Conservation (phyloP, 768 basidiomycete genomes). For the Amanita subjunquillea region DNA sequence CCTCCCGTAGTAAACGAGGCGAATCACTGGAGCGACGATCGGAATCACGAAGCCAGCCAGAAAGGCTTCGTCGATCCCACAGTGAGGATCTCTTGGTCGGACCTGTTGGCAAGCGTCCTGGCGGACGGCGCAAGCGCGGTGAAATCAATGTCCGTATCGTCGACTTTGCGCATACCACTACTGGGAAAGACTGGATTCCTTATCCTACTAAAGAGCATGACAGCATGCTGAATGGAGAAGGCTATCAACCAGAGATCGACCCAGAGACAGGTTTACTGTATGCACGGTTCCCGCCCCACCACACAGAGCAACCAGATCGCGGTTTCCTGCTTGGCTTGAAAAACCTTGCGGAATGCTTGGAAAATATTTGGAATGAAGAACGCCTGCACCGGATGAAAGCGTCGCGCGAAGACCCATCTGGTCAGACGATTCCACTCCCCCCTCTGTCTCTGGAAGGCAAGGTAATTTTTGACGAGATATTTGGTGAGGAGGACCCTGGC, state of each 20-base stretch:
- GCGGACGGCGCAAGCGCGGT: slow-evolving; percentile 67
- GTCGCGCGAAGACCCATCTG: slow-evolving; percentile 44
- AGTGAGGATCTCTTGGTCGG: slow-evolving; percentile 73
- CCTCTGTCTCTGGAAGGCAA: slow-evolving; percentile 63
- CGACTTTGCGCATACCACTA: slow-evolving; percentile 98
- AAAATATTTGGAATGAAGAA: slow-evolving; percentile 84
- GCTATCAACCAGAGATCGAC: slow-evolving; percentile 78
- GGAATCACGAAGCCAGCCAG: slow-evolving; percentile 30
- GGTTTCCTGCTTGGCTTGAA: slow-evolving; percentile 91
- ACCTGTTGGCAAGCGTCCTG: slow-evolving; percentile 51
- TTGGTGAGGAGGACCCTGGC: slow-evolving; percentile 61
- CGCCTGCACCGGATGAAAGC: slow-evolving; percentile 57
- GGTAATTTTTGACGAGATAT: slow-evolving; percentile 72
- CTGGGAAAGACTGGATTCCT: slow-evolving; percentile 82
- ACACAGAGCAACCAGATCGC: slow-evolving; percentile 80
- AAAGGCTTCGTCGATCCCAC: slow-evolving; percentile 57
- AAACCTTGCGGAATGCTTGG: slow-evolving; percentile 66
- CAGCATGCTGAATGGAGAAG: slow-evolving; percentile 49
- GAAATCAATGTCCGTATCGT: slow-evolving; percentile 95
- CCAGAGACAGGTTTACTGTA: slow-evolving; percentile 74
- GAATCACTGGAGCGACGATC: slow-evolving; percentile 64
- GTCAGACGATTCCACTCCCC: slow-evolving; percentile 41
- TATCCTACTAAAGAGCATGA: slow-evolving; percentile 40
- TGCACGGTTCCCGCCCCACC: slow-evolving; percentile 92
- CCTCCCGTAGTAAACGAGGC: slow-evolving; percentile 64